phyloP scores from a whole-genome alignment of 805 yeast species.

The Huiozyma naganishii region DNA sequence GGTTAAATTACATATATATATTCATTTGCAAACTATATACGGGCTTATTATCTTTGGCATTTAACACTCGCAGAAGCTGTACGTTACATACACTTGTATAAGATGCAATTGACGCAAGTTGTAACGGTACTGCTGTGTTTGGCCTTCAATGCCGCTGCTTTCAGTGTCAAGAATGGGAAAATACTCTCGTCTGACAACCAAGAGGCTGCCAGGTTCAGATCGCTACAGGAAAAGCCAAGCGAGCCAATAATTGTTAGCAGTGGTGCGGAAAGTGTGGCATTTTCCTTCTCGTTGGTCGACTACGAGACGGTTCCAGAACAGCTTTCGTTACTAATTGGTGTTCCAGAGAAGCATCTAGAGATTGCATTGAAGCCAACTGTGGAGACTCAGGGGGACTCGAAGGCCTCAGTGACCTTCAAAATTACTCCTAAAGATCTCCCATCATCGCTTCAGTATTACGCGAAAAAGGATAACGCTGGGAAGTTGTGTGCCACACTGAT shows the following conservation, averaged over 20 bases:
- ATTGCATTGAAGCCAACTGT: conserved; percentile 11
- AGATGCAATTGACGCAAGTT: not conserved
- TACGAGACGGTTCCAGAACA: conserved; percentile 11
- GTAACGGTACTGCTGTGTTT: not conserved
- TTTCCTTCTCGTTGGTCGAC: conserved; percentile 11
- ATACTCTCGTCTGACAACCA: not conserved
- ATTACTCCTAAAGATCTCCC: conserved; percentile 11
- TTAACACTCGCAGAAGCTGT: too few species aligned
- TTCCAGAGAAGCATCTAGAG: conserved; percentile 18
- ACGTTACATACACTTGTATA: not conserved
- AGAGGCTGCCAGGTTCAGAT: not conserved
- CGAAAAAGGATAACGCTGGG: conserved; percentile 7
- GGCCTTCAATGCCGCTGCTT: conserved; percentile 3
- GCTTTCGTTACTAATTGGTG: conserved; percentile 18
- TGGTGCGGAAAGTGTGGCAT: conserved; percentile 10
- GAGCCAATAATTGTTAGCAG: not conserved
- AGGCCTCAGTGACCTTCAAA: conserved; percentile 6
- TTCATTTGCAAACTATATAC: too few species aligned
- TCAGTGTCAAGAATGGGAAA: conserved; percentile 4
- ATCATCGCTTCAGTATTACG: conserved; percentile 13
- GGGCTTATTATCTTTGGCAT: too few species aligned
- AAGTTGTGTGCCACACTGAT: conserved; percentile 15
- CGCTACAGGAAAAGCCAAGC: not conserved
- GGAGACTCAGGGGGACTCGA: conserved; percentile 10
- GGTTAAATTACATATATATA: too few species aligned